A percentile compares a stretch with the other conserved stretches of the same genome.
Evolutionary conservation across 208 protist species (phyloP).

Genomic region (Trypanosoma vivax): DNA sequence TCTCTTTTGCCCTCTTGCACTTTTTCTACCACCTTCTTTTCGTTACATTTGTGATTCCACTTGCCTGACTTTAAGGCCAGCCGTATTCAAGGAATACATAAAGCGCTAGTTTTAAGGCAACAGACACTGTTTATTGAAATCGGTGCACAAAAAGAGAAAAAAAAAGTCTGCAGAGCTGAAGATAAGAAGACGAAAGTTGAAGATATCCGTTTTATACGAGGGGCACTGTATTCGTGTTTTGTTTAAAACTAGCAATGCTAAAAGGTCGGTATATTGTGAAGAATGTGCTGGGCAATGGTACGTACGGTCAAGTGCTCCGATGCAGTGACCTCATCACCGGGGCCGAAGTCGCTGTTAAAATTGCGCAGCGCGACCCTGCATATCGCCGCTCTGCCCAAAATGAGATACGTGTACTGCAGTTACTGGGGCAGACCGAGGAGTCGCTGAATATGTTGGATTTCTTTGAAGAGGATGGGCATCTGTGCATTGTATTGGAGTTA

Average conservation of each 20-base stretch:
- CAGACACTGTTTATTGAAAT: too few relatives aligned
- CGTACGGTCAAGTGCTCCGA: slow-evolving; percentile 87
- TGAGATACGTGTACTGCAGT: slow-evolving; percentile 59
- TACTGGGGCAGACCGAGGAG: slow-evolving; percentile 36
- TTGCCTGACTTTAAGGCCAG: too few relatives aligned
- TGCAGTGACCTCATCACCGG: slow-evolving; percentile 82
- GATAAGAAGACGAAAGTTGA: too few relatives aligned
- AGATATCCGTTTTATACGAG: background rate
- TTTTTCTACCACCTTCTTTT: too few relatives aligned
- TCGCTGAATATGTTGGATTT: slow-evolving; percentile 50
- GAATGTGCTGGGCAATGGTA: slow-evolving; percentile 83
- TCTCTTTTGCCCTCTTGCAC: too few relatives aligned
- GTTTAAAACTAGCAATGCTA: slow-evolving; percentile 4
- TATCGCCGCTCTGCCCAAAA: slow-evolving; percentile 81
- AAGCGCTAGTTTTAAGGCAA: too few relatives aligned
- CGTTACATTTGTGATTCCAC: too few relatives aligned
- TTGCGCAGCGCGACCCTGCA: slow-evolving; percentile 64
- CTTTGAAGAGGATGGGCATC: slow-evolving; percentile 69
- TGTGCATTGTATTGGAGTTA: slow-evolving; percentile 85
- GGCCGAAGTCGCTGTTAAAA: slow-evolving; percentile 77
- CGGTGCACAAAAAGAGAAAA: too few relatives aligned
- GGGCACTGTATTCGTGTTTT: background rate
- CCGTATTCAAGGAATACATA: too few relatives aligned
- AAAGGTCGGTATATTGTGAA: slow-evolving; percentile 56
- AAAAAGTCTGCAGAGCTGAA: too few relatives aligned